A percentile compares a stretch with the other conserved stretches of the same genome.
Evolutionary conservation across 1,284 basidiomycete species (phyloP).

Genomic region (Ceratobasidium sp.): DNA sequence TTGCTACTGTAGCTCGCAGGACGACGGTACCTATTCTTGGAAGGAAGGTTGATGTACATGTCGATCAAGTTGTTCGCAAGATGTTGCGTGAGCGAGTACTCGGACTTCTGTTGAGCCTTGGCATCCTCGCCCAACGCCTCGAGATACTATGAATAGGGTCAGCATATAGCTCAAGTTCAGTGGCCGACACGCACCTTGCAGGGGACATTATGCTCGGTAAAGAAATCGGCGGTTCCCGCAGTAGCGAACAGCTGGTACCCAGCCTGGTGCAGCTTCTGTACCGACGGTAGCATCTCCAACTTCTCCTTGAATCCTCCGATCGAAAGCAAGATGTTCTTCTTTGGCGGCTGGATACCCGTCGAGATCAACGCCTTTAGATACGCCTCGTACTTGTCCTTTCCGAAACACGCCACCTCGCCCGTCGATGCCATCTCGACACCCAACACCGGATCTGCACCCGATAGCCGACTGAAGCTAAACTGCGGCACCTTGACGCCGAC

Average conservation of each 20-base stretch:
- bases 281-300: constrained; percentile 92
- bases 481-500: constrained; percentile 99
- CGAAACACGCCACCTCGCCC: constrained; percentile 98
- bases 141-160: constrained; percentile 71
- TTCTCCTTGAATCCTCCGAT: constrained; percentile 98
- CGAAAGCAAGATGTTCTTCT: constrained; percentile 95
- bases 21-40: constrained; percentile 97
- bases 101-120: constrained; percentile 84
- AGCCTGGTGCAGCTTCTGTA: constrained; percentile 94
- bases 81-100: constrained; percentile 95
- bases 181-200: constrained; percentile 70
- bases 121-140: constrained; percentile 84
- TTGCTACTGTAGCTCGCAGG: constrained; percentile 97
- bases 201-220: constrained; percentile 84
- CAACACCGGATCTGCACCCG: constrained; percentile 96
- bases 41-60: constrained; percentile 99
- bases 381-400: constrained; percentile 96
- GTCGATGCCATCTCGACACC: constrained; percentile 99
- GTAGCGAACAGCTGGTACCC: constrained; percentile 99
- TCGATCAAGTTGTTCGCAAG: constrained; percentile 96
- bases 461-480: constrained; percentile 96
- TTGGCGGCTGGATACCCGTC: constrained; percentile 92
- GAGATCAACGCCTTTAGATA: constrained; percentile 98
- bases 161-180: constrained; percentile 37
- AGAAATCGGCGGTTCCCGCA: constrained; percentile 95